These are phyloP conservation scores for Apophysomyces sp. DNA, from an alignment of 371 early-diverging fungal genomes.

Conservation along the genomic window DNA sequence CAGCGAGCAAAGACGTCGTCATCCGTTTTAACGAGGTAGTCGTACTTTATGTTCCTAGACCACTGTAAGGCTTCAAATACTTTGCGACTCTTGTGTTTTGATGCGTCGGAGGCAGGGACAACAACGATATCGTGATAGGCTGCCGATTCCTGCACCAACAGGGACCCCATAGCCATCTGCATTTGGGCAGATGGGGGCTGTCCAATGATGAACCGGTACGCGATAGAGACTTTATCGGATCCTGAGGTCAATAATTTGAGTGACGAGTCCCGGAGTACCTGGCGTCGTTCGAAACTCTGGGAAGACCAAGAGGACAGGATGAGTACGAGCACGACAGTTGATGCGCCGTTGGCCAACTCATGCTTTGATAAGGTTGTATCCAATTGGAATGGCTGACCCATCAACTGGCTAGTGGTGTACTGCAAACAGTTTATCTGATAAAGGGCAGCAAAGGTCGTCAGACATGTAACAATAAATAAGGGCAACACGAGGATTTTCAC, in stretches of 20 bases:
- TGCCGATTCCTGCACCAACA: constrained; percentile 47
- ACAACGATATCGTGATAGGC: constrained; percentile 52
- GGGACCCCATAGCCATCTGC: constrained; percentile 38
- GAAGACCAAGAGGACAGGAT: constrained; percentile 59
- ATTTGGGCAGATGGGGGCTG: constrained; percentile 47
- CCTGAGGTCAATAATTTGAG: constrained; percentile 32
- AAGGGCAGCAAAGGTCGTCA: constrained; percentile 51
- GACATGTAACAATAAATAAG: constrained; percentile 43
- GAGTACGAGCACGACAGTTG: constrained; percentile 35
- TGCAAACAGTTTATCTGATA: constrained; percentile 47
- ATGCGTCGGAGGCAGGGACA: constrained; percentile 55
- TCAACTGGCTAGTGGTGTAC: constrained; percentile 41
- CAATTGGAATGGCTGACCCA: constrained; percentile 29
- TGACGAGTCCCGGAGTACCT: constrained; percentile 43
- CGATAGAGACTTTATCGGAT: constrained; percentile 21
- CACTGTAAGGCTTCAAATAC: constrained; percentile 54
- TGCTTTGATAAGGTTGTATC: constrained; percentile 18
- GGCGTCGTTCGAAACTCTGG: constrained; percentile 38
- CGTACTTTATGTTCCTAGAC: constrained; percentile 44
- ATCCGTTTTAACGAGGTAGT: constrained; percentile 60
- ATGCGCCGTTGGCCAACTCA: constrained; percentile 16
- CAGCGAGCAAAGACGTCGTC: constrained; percentile 66
- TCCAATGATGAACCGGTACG: constrained; percentile 60
- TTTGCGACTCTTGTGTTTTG: constrained; percentile 52
- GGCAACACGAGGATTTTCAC: constrained; percentile 50